These are phyloP conservation scores for Picochlorum sp. DNA, from an alignment of 139 green algal species.

Conservation along the genomic window DNA sequence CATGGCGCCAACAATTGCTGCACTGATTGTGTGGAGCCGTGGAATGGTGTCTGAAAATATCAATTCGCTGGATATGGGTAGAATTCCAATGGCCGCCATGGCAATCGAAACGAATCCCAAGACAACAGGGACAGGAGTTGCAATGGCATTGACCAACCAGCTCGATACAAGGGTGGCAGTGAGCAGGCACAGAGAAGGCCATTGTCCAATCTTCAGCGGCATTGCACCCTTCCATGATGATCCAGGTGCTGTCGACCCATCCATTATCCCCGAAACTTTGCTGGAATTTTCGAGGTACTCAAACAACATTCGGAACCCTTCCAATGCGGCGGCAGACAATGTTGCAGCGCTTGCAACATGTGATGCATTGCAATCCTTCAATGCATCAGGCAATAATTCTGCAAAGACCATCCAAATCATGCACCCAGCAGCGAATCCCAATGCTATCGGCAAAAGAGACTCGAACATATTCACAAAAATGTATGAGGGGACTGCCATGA, in stretches of 20 bases:
- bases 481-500: conserved; percentile 87
- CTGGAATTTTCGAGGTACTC: conserved; percentile 50
- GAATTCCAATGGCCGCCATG: not conserved
- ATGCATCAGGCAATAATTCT: conserved; percentile 89
- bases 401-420: conserved; percentile 98
- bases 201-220: too few species aligned
- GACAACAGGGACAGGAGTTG: not conserved
- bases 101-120: not conserved
- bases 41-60: not conserved
- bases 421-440: conserved; percentile 96
- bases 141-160: not conserved
- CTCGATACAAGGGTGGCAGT: not conserved
- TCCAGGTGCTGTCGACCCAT: too few species aligned
- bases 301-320: conserved; percentile 73
- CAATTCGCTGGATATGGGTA: not conserved
- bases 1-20: not conserved
- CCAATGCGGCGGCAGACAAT: conserved; percentile 74
- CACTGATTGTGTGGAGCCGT: conserved; percentile 3
- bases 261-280: too few species aligned
- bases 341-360: conserved; percentile 82
- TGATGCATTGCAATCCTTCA: conserved; percentile 39
- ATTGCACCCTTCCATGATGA: too few species aligned
- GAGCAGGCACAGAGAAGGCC: too few species aligned
- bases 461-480: conserved; percentile 90
- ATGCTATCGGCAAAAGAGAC: conserved; percentile 73